Base-by-base conservation (phyloP, 192 early-diverging fungal species). In the Mortierella antarctica region DNA sequence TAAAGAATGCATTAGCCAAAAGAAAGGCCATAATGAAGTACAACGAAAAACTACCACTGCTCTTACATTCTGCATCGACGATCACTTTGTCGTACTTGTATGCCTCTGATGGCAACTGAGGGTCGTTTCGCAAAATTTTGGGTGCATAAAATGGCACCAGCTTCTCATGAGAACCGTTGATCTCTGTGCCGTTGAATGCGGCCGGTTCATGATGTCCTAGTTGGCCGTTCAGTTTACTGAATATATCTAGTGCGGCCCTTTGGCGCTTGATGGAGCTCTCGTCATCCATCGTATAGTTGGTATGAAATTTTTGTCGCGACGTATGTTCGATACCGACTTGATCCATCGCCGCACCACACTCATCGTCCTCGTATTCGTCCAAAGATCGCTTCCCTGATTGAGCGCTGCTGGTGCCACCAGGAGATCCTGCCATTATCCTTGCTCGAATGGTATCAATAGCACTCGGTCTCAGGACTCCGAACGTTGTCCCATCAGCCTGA, bases 401-500 rank as follows among this genome's bases (percentile, higher is more conserved):
- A 4, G 41, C 52, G 9, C 41, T 8, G 48, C 67, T 31, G 4
- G 20, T 15, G 20, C 40, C 12, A 11, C 54, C 14, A 8, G 47
- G 31, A 11, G 67, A 77, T 65, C 53, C 65, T 52, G 71, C 62
- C 70, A 69, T 60, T 56, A 83, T 82, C 62, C 65, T 68, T 0
- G 80, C 66, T 0, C 54, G 65, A 39, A 73, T 78, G 15, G 62
- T 39, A 17, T 83, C 88, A 17, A 86, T 61, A 12, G 82, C 67
- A 40, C 86, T 90, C 11, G 97, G 97, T 31, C 96, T 90, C 44
- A 79, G 80, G 2, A 89, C 85, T 41, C 83, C 68, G 84, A 99
- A 99, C 0, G 53, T 85, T 4, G 94, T 96, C 2, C 96, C 97
- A 82, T 99, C 97, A 0, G 87, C 88, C 4, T 89, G 73, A 87